Conservation (phyloP, 495 filamentous ascomycete genomes). For the Podospora tetraspora region DNA sequence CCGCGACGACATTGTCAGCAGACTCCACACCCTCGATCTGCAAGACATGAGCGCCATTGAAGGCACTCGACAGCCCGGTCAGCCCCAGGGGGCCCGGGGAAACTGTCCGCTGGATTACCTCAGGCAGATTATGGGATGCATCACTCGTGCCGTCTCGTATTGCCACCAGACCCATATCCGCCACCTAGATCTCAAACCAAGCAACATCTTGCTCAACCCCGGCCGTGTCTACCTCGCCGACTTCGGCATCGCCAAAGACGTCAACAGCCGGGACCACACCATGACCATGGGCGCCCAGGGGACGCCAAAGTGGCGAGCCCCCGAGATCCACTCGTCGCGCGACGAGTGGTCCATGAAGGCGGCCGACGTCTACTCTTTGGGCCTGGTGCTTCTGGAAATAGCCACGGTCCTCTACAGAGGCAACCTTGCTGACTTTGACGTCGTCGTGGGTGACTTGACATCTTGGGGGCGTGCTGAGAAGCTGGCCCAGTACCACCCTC, state of each 20-base stretch:
- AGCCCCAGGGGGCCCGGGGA: background rate
- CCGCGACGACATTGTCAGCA: slow-evolving; percentile 28
- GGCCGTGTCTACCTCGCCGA: slow-evolving; percentile 38
- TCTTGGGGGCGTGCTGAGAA: slow-evolving; percentile 23
- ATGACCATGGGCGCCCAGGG: slow-evolving; percentile 31
- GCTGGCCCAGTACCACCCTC: slow-evolving; percentile 22
- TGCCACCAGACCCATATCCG: slow-evolving; percentile 37
- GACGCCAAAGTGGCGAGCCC: slow-evolving; percentile 35
- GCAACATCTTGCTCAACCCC: slow-evolving; percentile 38
- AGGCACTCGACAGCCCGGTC: background rate
- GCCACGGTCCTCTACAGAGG: slow-evolving; percentile 30
- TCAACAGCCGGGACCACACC: slow-evolving; percentile 31
- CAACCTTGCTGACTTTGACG: slow-evolving; percentile 33
- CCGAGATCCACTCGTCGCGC: slow-evolving; percentile 27
- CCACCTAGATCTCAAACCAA: slow-evolving; percentile 41
- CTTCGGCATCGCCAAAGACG: slow-evolving; percentile 40
- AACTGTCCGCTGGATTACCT: slow-evolving; percentile 32
- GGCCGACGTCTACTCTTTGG: slow-evolving; percentile 37
- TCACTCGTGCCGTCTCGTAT: slow-evolving; percentile 37
- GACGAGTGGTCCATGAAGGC: slow-evolving; percentile 35
- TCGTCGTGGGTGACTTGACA: slow-evolving; percentile 25
- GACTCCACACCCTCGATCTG: slow-evolving; percentile 30
- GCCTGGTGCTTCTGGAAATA: slow-evolving; percentile 31
- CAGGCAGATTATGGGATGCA: slow-evolving; percentile 33
- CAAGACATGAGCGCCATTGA: slow-evolving; percentile 26